Evolutionary conservation across 164 flowering plant genomes (phyloP), one percentile per base, ranked within the genome.

Genomic region (Magnolia officinalis): DNA sequence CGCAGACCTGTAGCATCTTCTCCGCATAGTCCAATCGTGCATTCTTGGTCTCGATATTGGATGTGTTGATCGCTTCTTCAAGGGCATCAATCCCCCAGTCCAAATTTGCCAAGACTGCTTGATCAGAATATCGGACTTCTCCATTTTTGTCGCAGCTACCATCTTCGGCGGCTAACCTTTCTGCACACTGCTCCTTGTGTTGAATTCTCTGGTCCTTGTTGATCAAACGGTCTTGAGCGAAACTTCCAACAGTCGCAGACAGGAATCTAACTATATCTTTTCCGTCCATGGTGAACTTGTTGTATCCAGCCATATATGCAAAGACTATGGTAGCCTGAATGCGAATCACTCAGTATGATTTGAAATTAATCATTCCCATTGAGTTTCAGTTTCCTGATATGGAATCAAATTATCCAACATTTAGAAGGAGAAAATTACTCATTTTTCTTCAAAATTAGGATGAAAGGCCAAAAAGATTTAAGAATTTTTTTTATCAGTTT

Each of bases 31-130:
- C 91, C 51, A 92, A 74, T 45, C 92, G 78, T 0, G 94, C 94
- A 77, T 85, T 82, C 80, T 92, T 92, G 6, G 94, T 86, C 75
- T 92, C 96, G 26, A 81, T 76, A 72, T 90, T 90, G 29, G 90
- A 86, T 0, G 96, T 91, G 77, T 80, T 77, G 55, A 89, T 88
- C 6, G 96, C 94, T 80, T 92, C 96, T 82, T 92, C 96, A 50
- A 92, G 90, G 45, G 94, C 94, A 69, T 92, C 96, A 50, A 92
- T 92, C 3, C 96, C 96, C 96, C 96, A 92, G 76, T 92, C 96
- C 74, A 92, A 72, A 77, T 91, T 91, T 0, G 96, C 96, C 49
- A 89, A 72, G 9, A 92, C 92, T 20, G 94, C 94, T 71, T 92
- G 96, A 74, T 92, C 96, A 8, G 96, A 85, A 83, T 90, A 92